A percentile compares a stretch with the other conserved stretches of the same genome.
Conservation (phyloP, 2,329 filamentous ascomycete species). For the Microdochium bolleyi region DNA sequence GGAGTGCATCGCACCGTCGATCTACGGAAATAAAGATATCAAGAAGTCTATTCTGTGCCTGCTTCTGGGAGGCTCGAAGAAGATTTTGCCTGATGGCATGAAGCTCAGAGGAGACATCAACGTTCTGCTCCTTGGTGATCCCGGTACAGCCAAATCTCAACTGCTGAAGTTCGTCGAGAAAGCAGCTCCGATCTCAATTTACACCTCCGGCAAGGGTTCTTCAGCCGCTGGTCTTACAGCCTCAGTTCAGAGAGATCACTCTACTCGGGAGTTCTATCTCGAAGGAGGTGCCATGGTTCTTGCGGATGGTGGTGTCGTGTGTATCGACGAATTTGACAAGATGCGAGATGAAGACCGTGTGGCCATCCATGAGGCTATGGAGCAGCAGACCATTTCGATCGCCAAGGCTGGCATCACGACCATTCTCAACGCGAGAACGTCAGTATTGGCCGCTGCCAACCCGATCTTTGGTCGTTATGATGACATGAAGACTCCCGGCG, state of each 20-base stretch:
- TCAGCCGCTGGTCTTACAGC: conserved; percentile 96
- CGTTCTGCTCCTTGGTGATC: conserved; percentile 90
- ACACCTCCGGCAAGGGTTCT: conserved; percentile 96
- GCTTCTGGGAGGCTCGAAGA: conserved; percentile 90
- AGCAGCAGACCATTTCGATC: conserved; percentile 98
- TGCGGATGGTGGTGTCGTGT: conserved; percentile 92
- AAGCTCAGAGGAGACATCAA: conserved; percentile 97
- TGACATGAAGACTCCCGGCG: conserved; percentile 92
- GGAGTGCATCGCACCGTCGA: conserved; percentile 90
- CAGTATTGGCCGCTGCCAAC: conserved; percentile 90
- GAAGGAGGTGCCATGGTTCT: conserved; percentile 98
- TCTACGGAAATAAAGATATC: conserved; percentile 93
- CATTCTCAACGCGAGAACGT: conserved; percentile 91
- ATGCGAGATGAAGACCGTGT: conserved; percentile 98
- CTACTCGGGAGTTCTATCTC: conserved; percentile 91
- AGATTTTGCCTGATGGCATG: conserved; percentile 96
- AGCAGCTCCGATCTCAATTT: conserved; percentile 92
- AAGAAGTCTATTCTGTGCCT: conserved; percentile 96
- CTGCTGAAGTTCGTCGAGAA: conserved; percentile 96
- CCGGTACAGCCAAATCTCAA: conserved; percentile 96
- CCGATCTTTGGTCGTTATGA: conserved; percentile 97
- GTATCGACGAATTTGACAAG: conserved; percentile 99
- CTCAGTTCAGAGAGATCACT: conserved; percentile 87
- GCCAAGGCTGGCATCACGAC: conserved; percentile 98
- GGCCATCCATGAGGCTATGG: conserved; percentile 99